Evolutionary conservation across 345 rosid species (phyloP).

Genomic region (Eucalyptus dawsonii): DNA sequence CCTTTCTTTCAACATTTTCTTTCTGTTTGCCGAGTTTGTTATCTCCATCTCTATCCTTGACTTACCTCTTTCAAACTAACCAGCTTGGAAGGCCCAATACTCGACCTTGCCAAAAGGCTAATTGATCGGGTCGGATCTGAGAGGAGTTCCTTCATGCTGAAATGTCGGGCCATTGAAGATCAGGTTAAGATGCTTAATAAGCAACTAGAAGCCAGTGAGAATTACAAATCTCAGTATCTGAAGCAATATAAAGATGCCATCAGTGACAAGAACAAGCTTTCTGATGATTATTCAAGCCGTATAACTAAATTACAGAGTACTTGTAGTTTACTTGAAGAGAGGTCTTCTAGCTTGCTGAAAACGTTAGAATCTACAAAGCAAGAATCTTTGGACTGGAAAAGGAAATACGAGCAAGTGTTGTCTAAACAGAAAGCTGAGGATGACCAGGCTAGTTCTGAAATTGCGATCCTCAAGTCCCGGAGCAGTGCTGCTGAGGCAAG

Average conservation of each 20-base stretch:
- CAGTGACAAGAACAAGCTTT: constrained; percentile 81
- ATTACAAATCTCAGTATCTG: constrained; percentile 68
- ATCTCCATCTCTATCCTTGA: not conserved
- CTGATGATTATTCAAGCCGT: constrained; percentile 66
- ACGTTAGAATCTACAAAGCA: constrained; percentile 63
- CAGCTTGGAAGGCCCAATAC: constrained; percentile 92
- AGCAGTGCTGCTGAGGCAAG: constrained; percentile 94
- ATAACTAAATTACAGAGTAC: constrained; percentile 70
- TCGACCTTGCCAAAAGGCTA: constrained; percentile 69
- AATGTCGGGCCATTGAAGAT: constrained; percentile 81
- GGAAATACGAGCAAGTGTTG: constrained; percentile 57
- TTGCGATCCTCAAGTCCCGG: constrained; percentile 65
- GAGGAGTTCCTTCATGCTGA: constrained; percentile 66
- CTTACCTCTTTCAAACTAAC: not conserved
- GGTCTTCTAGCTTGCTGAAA: constrained; percentile 62
- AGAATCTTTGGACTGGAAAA: constrained; percentile 65
- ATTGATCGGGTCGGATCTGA: constrained; percentile 74
- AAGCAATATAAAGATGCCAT: constrained; percentile 92
- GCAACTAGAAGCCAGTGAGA: constrained; percentile 89
- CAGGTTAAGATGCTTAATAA: constrained; percentile 57
- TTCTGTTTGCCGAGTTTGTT: not conserved
- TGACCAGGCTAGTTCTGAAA: constrained; percentile 64
- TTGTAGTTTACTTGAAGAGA: constrained; percentile 69
- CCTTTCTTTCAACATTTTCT: not conserved
- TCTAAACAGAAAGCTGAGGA: constrained; percentile 70